Evolutionary conservation across 306 rosid genomes (phyloP), one percentile per base, ranked within the genome.

Genomic region (Ziziphus jujuba): DNA sequence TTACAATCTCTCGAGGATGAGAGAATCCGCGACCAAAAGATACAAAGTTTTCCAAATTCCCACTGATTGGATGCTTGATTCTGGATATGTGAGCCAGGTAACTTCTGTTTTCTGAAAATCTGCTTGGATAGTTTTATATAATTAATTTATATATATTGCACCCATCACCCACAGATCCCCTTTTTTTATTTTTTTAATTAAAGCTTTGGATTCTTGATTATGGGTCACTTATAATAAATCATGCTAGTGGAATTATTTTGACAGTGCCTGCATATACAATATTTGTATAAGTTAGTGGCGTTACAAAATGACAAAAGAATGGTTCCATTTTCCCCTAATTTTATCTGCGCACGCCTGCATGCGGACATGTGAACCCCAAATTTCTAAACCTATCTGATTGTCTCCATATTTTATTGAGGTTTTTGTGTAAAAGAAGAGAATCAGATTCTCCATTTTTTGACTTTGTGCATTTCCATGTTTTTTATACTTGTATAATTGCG

Each of bases 1-100:
- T 31, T 87, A 90, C 79, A 95, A 84, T 72, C 84, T 95, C 22
- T 90, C 97, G 19, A 75, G 99, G 69, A 77, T 85, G 91, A 84
- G 99, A 57, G 99, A 95, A 54, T 85, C 99, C 0, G 89, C 97
- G 35, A 72, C 97, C 20, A 82, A 87, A 56, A 82, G 85, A 88
- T 95, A 83, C 76, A 95, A 82, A 77, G 83, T 63, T 48, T 90
- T 82, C 77, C 83, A 82, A 61, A 95, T 95, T 77, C 97, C 99
- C 15, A 84, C 91, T 22, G 87, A 88, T 82, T 95, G 99, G 99
- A 87, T 95, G 97, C 96, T 88, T 44, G 99, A 90, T 63, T 65
- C 66, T 35, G 99, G 97, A 63, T 80, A 61, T 58, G 92, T 73
- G 5, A 88, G 77, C 77, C 97, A 95, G 99, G 99, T 95, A 85